Base-by-base conservation (phyloP, 2,329 filamentous ascomycete genomes). In the Basipetospora sp. region DNA sequence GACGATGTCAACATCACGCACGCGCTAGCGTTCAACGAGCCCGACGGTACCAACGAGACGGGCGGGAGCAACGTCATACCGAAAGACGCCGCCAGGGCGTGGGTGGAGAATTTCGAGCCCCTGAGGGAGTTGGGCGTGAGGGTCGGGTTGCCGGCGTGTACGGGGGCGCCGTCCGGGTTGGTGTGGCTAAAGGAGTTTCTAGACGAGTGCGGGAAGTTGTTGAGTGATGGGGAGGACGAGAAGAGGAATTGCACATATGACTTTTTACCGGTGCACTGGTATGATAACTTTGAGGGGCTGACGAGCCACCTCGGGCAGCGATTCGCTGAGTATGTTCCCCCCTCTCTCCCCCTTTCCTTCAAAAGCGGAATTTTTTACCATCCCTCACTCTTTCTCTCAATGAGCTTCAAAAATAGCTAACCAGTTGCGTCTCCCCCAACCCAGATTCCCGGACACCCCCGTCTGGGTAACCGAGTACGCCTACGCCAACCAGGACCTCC, bases 401-500 rank as follows among this genome's bases (percentile, higher is more conserved):
- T 11, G 31, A 9, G 18, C 20, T n/a, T 13, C 18, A 9, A n/a
- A n/a, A n/a, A n/a, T n/a, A 3, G 15, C 14, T 22, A 11, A 15
- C 26, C 6, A 28, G 5, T 10, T 28, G 9, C 4, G 17, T 27
- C 11, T 38, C 14, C 25, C 29, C 22, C 35, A 13, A 6, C 4
- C 19, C 34, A 74, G 70, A 16, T 78, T 73, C 53, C 75, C 74
- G 8, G 65, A 70, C 43, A 61, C 63, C 25, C 64, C 69, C 3
- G 71, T 87, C 43, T 88, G 82, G 83, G 63, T 88, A 9, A 88
- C 83, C 18, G 83, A 90, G 56, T 86, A 79, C 53, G 81, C 77
- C 27, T 66, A 67, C 39, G 60, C 72, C 40, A 55, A 77, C 43
- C 63, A 71, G 47, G 59, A 66, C 18, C 63, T 84, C 13, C 42